Evolutionary conservation across 352 stramenopile species (phyloP).

Genomic region (Ophiocytium majus): DNA sequence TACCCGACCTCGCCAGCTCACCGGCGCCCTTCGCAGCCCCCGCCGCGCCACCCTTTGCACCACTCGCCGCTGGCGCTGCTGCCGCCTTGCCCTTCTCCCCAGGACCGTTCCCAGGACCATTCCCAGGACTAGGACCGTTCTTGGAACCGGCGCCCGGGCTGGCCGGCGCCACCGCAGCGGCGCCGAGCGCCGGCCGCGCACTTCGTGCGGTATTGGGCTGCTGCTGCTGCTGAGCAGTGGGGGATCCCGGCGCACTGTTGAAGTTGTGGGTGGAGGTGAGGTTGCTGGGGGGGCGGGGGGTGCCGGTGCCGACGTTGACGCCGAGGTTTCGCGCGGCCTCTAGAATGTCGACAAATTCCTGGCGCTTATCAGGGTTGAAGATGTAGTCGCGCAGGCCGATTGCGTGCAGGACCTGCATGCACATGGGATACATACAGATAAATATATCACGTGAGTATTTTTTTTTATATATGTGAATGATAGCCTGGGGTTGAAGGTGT

Average conservation of each 20-base stretch:
- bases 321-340: not conserved
- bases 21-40: no score
- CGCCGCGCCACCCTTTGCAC: no score
- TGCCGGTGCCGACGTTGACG: not conserved
- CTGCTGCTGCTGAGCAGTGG: no score
- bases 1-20: no score
- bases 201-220: not conserved
- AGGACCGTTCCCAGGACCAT: not conserved
- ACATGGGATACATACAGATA: no score
- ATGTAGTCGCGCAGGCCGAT: constrained; percentile 50
- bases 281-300: not conserved
- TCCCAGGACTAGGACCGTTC: not conserved
- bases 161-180: not conserved
- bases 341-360: constrained; percentile 42
- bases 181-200: not conserved
- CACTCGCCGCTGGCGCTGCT: not conserved
- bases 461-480: no score
- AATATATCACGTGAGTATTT: no score
- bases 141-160: not conserved
- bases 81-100: no score
- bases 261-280: not conserved
- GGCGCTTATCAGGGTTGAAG: constrained; percentile 51
- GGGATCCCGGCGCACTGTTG: not conserved
- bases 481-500: constrained; percentile 52
- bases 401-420: constrained; percentile 21